Evolutionary conservation across 140 eudicot species (phyloP), one percentile per base, ranked within the genome.

Genomic region (Anethum foeniculum): DNA sequence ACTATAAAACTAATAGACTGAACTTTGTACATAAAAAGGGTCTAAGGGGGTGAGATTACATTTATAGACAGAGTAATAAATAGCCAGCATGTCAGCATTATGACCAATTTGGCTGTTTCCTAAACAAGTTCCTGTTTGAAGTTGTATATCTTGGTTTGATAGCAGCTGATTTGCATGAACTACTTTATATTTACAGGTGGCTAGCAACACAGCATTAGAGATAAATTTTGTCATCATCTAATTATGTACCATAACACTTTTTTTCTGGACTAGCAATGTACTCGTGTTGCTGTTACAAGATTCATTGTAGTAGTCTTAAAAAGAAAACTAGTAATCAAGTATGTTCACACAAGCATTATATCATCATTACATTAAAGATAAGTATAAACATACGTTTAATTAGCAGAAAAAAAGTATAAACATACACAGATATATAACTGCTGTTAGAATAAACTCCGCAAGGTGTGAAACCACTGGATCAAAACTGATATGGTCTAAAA

Each of bases 101-200:
- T 39, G 46, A 78, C 74, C n/a, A 56, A 56, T 78, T 78, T 58
- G 81, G 80, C 80, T 18, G 48, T 77, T 51, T 77, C 46, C 71
- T 77, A 77, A 19, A 8, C 19, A 27, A 77, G 8, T 25, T 34
- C 38, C 48, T 76, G 21, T 32, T 52, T 51, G 8, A 77, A 51
- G 16, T 49, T 49, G 67, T 18, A 28, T 25, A 32, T 21, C 18
- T 76, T 28, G 44, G n/a, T 49, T 36, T 28, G n/a, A 77, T 27
- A 36, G 71, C 41, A 34, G 80, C 62, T 77, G 80, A 36, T 32
- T 36, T 77, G 71, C 71, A 51, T 52, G 80, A 77, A 77, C 80
- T 21, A 12, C 23, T 5, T 18, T 27, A 30, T n/a, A 30, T 77
- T 1, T 27, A 75, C 79, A 75, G 52, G 78, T 44, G 78, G 41